Conservation (phyloP, 192 early-diverging fungal genomes). For the Phlyctochytrium bullatum region DNA sequence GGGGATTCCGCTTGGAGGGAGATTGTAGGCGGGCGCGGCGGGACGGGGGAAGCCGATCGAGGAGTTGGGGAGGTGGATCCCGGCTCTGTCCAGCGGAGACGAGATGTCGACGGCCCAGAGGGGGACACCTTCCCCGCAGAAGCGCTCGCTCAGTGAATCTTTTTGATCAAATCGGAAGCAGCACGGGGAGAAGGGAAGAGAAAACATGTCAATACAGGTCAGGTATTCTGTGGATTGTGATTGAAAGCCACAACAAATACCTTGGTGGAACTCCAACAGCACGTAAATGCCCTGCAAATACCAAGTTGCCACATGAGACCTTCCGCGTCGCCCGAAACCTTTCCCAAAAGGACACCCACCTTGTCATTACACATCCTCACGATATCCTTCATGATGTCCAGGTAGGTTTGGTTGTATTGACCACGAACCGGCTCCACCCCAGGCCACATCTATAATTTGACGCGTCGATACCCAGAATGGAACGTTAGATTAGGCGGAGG, state of each 20-base stretch:
- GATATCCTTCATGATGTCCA: constrained; percentile 39
- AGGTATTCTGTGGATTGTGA: no score
- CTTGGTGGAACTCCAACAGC: constrained; percentile 64
- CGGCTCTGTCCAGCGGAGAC: constrained; percentile 27
- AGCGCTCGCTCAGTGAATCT: constrained; percentile 13
- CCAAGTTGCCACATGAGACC: no score
- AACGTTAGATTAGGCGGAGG: background rate
- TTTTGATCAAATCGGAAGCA: background rate
- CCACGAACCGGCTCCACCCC: constrained; percentile 60
- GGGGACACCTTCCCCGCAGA: constrained; percentile 55
- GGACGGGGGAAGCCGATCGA: background rate
- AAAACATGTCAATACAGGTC: constrained; percentile 30
- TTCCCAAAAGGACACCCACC: no score
- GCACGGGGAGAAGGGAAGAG: constrained; percentile 20
- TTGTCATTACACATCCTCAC: background rate
- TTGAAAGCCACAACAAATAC: no score
- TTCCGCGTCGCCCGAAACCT: no score
- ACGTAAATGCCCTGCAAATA: constrained; percentile 49
- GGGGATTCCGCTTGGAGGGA: constrained; percentile 6
- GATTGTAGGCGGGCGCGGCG: background rate
- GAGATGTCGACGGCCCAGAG: constrained; percentile 25
- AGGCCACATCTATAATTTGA: constrained; percentile 40
- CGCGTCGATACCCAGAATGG: background rate
- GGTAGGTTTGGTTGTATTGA: constrained; percentile 52
- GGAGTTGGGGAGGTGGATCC: background rate